phyloP scores from a whole-genome alignment of 2,329 filamentous ascomycete species.

The Colletotrichum spinosum region DNA sequence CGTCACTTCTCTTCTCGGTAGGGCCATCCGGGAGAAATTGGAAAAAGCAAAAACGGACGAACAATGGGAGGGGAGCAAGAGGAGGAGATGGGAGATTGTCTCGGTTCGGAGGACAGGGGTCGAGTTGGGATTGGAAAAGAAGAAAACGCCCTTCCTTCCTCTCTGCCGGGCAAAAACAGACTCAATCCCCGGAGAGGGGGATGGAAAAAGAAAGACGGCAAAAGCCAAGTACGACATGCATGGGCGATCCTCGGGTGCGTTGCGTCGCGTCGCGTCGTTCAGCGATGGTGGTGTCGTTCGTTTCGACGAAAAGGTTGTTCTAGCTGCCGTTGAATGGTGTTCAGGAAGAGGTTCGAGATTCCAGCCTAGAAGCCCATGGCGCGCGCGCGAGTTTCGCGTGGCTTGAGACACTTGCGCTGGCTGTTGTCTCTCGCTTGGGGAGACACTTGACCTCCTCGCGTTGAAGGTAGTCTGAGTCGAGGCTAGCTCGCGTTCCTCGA shows the following conservation, averaged over 20 bases:
- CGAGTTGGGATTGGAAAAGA: neutral
- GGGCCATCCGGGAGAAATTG: constrained; percentile 30
- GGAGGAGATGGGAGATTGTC: neutral
- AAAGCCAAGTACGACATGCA: constrained; percentile 16
- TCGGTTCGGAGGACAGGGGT: constrained; percentile 3
- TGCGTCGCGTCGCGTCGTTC: neutral
- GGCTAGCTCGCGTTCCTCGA: neutral
- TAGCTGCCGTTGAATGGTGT: constrained; percentile 31
- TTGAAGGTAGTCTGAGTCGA: neutral
- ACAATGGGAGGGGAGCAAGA: neutral
- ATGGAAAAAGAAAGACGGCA: no score
- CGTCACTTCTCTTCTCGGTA: constrained; percentile 37
- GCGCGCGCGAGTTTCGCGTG: constrained; percentile 11
- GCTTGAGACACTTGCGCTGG: constrained; percentile 32
- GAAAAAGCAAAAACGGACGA: constrained; percentile 2
- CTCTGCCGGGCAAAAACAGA: no score
- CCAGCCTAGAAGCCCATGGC: constrained; percentile 26
- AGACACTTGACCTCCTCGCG: constrained; percentile 10
- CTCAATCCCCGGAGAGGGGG: constrained; percentile 8
- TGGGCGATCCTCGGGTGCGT: neutral
- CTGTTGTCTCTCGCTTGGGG: constrained; percentile 1
- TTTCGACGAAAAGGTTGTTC: neutral
- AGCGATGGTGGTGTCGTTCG: neutral
- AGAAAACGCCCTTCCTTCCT: no score
- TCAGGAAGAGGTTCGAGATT: neutral